These are phyloP conservation scores for Favolaschia claudopus DNA, from an alignment of 768 basidiomycete genomes.

Conservation along the genomic window DNA sequence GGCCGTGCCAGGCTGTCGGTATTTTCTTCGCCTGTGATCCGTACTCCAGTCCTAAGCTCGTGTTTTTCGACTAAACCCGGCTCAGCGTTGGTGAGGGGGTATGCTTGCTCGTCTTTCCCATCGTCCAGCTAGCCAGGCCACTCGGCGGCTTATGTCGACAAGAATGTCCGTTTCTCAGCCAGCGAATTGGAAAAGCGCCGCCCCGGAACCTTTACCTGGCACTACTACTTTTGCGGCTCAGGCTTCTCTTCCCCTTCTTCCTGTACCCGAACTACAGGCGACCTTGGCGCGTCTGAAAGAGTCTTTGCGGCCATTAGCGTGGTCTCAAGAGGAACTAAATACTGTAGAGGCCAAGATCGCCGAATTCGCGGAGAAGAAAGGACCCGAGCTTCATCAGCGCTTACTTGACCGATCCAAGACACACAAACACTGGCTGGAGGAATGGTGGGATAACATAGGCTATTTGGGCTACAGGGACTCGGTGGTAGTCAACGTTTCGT, in stretches of 20 bases:
- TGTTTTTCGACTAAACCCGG: no score
- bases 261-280: constrained; percentile 77
- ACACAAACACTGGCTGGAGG: constrained; percentile 83
- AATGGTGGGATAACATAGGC: constrained; percentile 92
- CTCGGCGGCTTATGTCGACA: constrained; percentile 19
- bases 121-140: constrained; percentile 2
- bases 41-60: no score
- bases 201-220: constrained; percentile 61
- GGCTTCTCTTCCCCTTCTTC: constrained; percentile 69
- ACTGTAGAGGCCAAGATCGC: constrained; percentile 70
- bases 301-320: constrained; percentile 65
- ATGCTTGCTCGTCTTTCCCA: constrained; percentile 1
- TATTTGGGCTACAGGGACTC: constrained; percentile 90
- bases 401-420: constrained; percentile 63
- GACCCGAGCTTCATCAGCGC: constrained; percentile 67
- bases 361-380: constrained; percentile 59
- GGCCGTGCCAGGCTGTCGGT: no score
- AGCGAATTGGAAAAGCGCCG: constrained; percentile 73
- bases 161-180: constrained; percentile 44
- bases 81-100: no score
- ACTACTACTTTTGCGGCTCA: constrained; percentile 75
- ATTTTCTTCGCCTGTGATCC: no score
- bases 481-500: constrained; percentile 92
- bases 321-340: constrained; percentile 63
- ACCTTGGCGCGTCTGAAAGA: constrained; percentile 51